phyloP scores from a whole-genome alignment of 129 eudicot species.

The Flaveria bidentis region DNA sequence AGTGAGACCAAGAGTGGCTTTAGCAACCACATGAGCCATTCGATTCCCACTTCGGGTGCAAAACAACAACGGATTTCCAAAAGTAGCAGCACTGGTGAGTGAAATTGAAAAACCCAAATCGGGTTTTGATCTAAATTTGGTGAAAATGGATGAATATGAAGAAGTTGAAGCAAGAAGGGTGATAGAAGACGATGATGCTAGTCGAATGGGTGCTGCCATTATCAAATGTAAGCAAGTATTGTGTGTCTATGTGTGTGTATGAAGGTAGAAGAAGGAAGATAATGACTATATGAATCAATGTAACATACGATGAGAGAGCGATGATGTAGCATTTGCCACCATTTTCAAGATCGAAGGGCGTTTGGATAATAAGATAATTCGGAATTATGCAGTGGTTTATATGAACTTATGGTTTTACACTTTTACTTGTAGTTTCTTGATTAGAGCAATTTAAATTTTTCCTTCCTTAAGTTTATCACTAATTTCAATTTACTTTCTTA shows the following conservation, averaged over 20 bases:
- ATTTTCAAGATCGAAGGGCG: neutral
- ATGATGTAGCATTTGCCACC: too few species aligned
- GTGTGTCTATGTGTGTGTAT: neutral
- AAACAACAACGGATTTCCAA: slow-evolving; percentile 22
- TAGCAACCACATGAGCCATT: slow-evolving; percentile 67
- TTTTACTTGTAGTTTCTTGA: too few species aligned
- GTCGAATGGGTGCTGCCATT: slow-evolving; percentile 73
- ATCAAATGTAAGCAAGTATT: neutral
- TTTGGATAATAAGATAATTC: neutral
- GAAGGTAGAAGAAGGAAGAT: too few species aligned
- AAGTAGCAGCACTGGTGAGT: slow-evolving; percentile 8
- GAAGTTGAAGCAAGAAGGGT: slow-evolving; percentile 30
- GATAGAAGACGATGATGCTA: slow-evolving; percentile 42
- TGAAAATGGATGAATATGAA: slow-evolving; percentile 43
- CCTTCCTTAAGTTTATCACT: too few species aligned
- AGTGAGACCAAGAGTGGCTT: slow-evolving; percentile 89
- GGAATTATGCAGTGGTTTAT: neutral
- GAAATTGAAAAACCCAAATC: slow-evolving; percentile 35
- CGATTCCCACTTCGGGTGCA: slow-evolving; percentile 43
- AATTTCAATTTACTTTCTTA: too few species aligned
- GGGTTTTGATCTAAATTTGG: slow-evolving; percentile 44
- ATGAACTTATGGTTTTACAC: neutral
- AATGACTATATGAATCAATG: too few species aligned
- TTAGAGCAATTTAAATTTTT: too few species aligned
- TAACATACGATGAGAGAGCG: neutral